These are phyloP conservation scores for Rhizopus stolonifer DNA, from an alignment of 371 early-diverging fungal genomes.

Conservation along the genomic window DNA sequence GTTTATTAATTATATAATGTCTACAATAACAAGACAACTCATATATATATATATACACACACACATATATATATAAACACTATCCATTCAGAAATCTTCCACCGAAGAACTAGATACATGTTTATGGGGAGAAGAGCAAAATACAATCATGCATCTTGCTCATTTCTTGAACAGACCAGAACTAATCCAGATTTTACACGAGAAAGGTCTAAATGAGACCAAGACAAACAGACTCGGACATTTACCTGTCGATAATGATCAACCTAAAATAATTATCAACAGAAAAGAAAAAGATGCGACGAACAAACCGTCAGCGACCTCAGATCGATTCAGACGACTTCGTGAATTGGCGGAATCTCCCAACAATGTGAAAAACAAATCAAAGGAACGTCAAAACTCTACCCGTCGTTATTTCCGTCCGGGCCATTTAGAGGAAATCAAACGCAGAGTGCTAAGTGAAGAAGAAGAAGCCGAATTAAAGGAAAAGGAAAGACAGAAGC, in stretches of 20 bases:
- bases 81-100: constrained; percentile 24
- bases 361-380: constrained; percentile 9
- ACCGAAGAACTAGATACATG: constrained; percentile 19
- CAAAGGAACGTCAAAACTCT: constrained; percentile 29
- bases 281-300: constrained; percentile 5
- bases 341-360: constrained; percentile 32
- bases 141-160: constrained; percentile 26
- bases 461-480: constrained; percentile 30
- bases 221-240: constrained; percentile 18
- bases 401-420: constrained; percentile 34
- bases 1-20: constrained; percentile 5
- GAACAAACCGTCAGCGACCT: constrained; percentile 9
- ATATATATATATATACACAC: no score
- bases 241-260: constrained; percentile 14
- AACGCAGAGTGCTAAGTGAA: constrained; percentile 28
- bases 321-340: constrained; percentile 29
- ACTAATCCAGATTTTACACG: constrained; percentile 16
- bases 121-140: constrained; percentile 24
- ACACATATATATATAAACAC: no score
- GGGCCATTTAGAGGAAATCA: constrained; percentile 35
- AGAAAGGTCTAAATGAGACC: constrained; percentile 10
- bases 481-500: constrained; percentile 19
- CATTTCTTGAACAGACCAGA: constrained; percentile 15
- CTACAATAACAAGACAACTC: neutral
- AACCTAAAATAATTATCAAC: constrained; percentile 17